Conservation (phyloP, 495 filamentous ascomycete species). For the Penicillium mononematosum region DNA sequence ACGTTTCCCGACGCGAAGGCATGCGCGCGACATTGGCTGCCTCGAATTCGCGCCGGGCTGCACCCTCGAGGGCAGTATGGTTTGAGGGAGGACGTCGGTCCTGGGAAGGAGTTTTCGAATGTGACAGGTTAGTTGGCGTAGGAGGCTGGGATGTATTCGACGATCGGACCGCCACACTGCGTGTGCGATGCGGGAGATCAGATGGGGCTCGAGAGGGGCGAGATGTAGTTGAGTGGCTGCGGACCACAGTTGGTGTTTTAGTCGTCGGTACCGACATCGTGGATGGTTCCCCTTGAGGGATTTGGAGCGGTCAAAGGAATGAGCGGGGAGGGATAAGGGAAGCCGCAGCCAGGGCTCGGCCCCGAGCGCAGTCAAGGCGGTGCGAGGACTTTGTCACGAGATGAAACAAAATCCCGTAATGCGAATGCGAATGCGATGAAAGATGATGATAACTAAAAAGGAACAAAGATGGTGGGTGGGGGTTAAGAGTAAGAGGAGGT, state of each 20-base stretch:
- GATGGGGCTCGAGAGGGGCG: conserved; percentile 46
- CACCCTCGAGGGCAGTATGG: conserved; percentile 50
- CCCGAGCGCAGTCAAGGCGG: conserved; percentile 8
- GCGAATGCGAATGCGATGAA: conserved; percentile 10
- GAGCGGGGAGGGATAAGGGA: conserved; percentile 20
- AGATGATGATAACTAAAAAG: neutral
- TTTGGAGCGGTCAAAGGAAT: conserved; percentile 29
- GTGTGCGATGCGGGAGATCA: conserved; percentile 57
- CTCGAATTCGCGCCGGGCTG: conserved; percentile 60
- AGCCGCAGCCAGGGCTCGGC: conserved; percentile 18
- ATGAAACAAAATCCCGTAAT: neutral
- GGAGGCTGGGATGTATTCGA: conserved; percentile 39
- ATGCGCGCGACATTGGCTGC: conserved; percentile 49
- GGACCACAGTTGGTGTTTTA: conserved; percentile 47
- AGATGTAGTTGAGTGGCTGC: conserved; percentile 57
- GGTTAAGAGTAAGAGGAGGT: conserved; percentile 10
- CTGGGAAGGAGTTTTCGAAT: conserved; percentile 53
- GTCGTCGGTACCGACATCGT: conserved; percentile 53
- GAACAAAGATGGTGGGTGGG: conserved; percentile 9
- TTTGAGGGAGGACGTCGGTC: conserved; percentile 51
- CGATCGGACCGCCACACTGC: conserved; percentile 52
- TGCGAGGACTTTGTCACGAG: neutral
- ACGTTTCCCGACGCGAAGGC: conserved; percentile 53
- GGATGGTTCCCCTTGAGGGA: conserved; percentile 10
- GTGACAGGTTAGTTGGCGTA: conserved; percentile 38